Conservation (phyloP, 768 basidiomycete genomes). For the Calocera viscosa region DNA sequence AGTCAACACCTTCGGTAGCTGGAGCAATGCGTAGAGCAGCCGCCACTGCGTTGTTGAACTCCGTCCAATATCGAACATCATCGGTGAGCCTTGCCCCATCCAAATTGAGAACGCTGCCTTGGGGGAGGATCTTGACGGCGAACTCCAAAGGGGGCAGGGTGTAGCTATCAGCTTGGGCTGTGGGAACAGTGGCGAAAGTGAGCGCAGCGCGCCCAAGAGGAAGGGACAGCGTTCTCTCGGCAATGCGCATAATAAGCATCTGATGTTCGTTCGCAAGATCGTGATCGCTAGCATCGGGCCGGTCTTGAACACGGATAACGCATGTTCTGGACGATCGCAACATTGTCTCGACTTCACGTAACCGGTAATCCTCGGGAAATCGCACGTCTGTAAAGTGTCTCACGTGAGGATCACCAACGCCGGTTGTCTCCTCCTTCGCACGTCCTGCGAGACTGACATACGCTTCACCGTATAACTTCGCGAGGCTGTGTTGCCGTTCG, state of each 20-base stretch:
- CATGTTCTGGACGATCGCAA: constrained; percentile 59
- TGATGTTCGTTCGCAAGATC: constrained; percentile 82
- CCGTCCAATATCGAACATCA: constrained; percentile 81
- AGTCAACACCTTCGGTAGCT: constrained; percentile 62
- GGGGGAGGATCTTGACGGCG: constrained; percentile 58
- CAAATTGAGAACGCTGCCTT: constrained; percentile 49
- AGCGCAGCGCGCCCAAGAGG: constrained; percentile 87
- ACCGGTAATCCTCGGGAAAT: constrained; percentile 76
- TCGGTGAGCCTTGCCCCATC: constrained; percentile 59
- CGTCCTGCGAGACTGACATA: constrained; percentile 3
- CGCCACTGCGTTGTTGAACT: constrained; percentile 95
- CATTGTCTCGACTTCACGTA: constrained; percentile 87
- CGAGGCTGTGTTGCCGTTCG: not conserved
- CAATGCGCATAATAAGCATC: constrained; percentile 61
- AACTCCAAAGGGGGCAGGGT: constrained; percentile 69
- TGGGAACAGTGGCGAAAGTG: constrained; percentile 70
- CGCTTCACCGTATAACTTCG: not conserved
- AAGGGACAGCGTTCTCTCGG: constrained; percentile 78
- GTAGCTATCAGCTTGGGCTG: constrained; percentile 66
- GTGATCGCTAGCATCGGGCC: constrained; percentile 48
- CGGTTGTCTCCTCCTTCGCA: not conserved
- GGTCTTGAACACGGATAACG: not conserved
- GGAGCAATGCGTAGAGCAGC: constrained; percentile 76
- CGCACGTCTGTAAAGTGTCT: constrained; percentile 70
- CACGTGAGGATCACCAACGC: constrained; percentile 23